These are phyloP conservation scores for Lentinula sp. DNA, from an alignment of 768 basidiomycete species.

Conservation along the genomic window DNA sequence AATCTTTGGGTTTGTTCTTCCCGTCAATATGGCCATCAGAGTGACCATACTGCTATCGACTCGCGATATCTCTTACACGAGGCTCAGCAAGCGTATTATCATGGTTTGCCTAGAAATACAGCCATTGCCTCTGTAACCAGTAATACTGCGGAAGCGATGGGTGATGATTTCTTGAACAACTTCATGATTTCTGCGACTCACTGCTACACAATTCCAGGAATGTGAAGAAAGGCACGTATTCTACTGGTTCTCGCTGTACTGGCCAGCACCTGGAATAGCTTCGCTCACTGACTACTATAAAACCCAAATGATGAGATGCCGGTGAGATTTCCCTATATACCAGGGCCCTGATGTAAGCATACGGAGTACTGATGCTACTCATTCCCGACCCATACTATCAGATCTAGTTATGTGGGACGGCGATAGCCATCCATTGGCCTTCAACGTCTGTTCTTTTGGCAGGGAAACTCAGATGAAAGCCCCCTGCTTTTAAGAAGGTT, in stretches of 20 bases:
- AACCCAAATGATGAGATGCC: conserved; percentile 61
- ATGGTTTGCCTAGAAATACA: conserved; percentile 63
- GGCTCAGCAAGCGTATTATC: conserved; percentile 80
- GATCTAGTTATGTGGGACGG: conserved; percentile 61
- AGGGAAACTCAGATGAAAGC: conserved; percentile 13
- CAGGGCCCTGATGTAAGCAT: no score
- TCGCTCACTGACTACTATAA: not conserved
- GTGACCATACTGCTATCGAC: conserved; percentile 60
- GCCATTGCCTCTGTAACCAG: conserved; percentile 74
- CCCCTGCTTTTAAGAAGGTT: conserved; percentile 14
- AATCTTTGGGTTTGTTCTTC: not conserved
- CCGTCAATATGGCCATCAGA: conserved; percentile 28
- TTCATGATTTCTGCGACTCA: not conserved
- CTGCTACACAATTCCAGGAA: conserved; percentile 48
- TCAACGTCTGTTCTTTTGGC: conserved; percentile 25
- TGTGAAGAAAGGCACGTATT: conserved; percentile 48
- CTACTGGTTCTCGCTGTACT: not conserved
- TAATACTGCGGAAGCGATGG: conserved; percentile 59
- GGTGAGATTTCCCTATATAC: conserved; percentile 25
- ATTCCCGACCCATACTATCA: conserved; percentile 9
- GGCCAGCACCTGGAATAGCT: not conserved
- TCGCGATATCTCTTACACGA: conserved; percentile 77
- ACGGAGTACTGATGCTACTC: no score
- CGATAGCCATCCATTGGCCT: conserved; percentile 69
- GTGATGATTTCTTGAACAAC: not conserved